Conservation (phyloP, 768 basidiomycete species). For the Tephrocybe sp. region DNA sequence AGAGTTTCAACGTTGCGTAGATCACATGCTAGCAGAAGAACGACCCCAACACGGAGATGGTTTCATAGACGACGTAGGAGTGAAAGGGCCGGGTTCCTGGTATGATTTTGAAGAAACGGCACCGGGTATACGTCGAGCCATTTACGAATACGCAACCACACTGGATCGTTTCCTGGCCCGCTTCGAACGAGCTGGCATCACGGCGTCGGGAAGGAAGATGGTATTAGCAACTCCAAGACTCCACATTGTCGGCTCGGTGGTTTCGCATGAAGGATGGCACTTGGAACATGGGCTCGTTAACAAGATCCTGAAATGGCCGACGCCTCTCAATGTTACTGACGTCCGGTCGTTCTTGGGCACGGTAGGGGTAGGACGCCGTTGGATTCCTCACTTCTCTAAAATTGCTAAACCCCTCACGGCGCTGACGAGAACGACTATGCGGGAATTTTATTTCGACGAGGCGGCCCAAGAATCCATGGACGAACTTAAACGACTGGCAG, state of each 20-base stretch:
- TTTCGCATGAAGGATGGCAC: conserved; percentile 16
- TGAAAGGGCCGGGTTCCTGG: conserved; percentile 15
- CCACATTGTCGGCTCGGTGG: conserved; percentile 28
- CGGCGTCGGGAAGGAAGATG: conserved; percentile 30
- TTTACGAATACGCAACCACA: conserved; percentile 13
- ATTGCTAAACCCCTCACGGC: conserved; percentile 24
- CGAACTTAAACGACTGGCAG: conserved; percentile 19
- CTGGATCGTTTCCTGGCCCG: conserved; percentile 22
- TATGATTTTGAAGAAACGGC: conserved; percentile 15
- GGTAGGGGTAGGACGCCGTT: conserved; percentile 18
- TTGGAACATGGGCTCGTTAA: conserved; percentile 7
- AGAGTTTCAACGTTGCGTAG: conserved; percentile 26
- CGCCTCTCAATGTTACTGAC: not conserved
- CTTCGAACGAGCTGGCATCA: conserved; percentile 26
- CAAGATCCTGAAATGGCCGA: conserved; percentile 28
- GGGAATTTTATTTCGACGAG: conserved; percentile 25
- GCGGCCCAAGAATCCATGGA: conserved; percentile 23
- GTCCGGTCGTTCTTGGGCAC: conserved; percentile 21
- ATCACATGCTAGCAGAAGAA: conserved; percentile 10
- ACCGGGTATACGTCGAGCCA: conserved; percentile 25
- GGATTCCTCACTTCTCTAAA: conserved; percentile 21
- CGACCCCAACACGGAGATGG: conserved; percentile 10
- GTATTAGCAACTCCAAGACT: conserved; percentile 17
- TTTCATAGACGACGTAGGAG: conserved; percentile 20
- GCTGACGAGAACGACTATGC: conserved; percentile 1